These are phyloP conservation scores for Telfairia occidentalis DNA, from an alignment of 331 rosid species.

Conservation along the genomic window DNA sequence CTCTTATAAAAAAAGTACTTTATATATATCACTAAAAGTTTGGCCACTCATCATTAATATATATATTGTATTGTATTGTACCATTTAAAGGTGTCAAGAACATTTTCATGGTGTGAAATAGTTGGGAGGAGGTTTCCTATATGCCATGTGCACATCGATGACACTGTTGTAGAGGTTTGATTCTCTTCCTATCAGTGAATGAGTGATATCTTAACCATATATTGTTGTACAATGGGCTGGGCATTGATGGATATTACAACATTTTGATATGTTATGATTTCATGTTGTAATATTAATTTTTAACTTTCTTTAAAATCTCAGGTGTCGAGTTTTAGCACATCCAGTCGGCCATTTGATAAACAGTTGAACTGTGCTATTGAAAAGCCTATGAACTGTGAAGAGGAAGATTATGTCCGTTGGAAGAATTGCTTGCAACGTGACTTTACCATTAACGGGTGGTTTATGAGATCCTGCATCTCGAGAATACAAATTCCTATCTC, in stretches of 20 bases:
- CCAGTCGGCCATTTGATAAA: slow-evolving; percentile 16
- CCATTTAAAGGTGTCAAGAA: slow-evolving; percentile 49
- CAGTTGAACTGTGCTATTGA: slow-evolving; percentile 17
- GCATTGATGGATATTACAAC: not conserved
- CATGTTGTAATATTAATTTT: not conserved
- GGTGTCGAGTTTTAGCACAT: slow-evolving; percentile 87
- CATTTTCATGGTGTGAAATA: slow-evolving; percentile 79
- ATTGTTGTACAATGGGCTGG: not conserved
- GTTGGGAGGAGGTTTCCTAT: slow-evolving; percentile 84
- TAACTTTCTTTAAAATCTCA: slow-evolving; percentile 19
- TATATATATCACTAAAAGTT: not conserved
- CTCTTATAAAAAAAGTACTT: no score
- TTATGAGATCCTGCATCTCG: slow-evolving; percentile 24
- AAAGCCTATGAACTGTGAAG: slow-evolving; percentile 39
- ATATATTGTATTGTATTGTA: slow-evolving; percentile 8
- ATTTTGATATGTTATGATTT: not conserved
- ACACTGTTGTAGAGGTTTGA: slow-evolving; percentile 61
- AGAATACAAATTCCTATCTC: not conserved
- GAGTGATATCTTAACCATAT: not conserved
- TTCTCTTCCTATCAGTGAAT: not conserved
- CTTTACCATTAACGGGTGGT: slow-evolving; percentile 86
- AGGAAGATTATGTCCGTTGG: slow-evolving; percentile 70
- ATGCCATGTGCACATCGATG: slow-evolving; percentile 73
- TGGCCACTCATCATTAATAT: slow-evolving; percentile 10
- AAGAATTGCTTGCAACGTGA: slow-evolving; percentile 69